Base-by-base conservation (phyloP, 345 rosid species). In the Hibiscus tridactylites region DNA sequence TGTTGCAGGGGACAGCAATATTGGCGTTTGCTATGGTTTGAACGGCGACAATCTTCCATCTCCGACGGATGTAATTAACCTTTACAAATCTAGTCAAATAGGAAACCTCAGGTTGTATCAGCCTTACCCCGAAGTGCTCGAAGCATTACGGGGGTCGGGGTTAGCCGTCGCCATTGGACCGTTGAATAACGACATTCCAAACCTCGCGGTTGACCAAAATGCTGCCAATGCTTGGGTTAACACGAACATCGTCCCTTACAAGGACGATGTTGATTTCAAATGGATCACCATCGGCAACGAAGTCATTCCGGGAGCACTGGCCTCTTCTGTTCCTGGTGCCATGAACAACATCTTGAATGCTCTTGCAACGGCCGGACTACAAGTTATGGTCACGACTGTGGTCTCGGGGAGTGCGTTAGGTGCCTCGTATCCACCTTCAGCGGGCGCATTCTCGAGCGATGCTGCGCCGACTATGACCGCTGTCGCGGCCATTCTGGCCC, bases 11-110 rank as follows among this genome's bases (percentile, higher is more conserved):
- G 58, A 6, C 5, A 37, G 19, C 1, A 2, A 61, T 28, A 42
- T 79, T 9, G 86, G 83, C 1, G 80, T 83, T 4, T 78, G 72
- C 62, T 83, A 83, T 68, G 85, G 83, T n/a, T 53, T 80, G 1
- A 73, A 74, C 59, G 86, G 82, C 5, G 60, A 82, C 59, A 79
- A 85, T 56, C 83, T 84, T 29, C 87, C 84, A 6, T 42, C 82
- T 49, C 78, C 85, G 3, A 28, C 50, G 12, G 79, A 74, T 9
- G 85, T 84, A 2, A 65, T 85, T 33, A 52, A 61, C 11, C 65
- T 88, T 50, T 82, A 79, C 78, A 70, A 75, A 24, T 31, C 15
- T 5, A 61, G 74, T 28, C 67, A 57, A 1, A 71, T 84, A 9
- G 68, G 73, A 5, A 49, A 49, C 2, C 13, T 84, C 17, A 76